These are phyloP conservation scores for Athelia psychrophila DNA, from an alignment of 1,284 basidiomycete genomes.

Conservation along the genomic window DNA sequence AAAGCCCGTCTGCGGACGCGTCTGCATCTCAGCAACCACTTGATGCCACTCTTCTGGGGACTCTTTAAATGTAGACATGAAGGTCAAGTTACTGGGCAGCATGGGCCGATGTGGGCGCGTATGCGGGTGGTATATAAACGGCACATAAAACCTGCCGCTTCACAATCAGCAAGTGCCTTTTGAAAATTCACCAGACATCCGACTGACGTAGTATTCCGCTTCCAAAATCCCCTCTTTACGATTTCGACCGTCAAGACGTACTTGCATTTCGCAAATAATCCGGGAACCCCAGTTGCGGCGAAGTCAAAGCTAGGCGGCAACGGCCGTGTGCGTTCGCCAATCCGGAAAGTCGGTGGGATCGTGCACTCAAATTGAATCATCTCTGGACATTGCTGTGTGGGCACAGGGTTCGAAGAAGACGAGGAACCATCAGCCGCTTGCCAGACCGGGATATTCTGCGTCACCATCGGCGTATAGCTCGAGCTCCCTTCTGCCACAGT, in stretches of 20 bases:
- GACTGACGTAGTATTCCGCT: constrained; percentile 25
- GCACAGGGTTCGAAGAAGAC: no score
- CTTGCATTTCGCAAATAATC: constrained; percentile 28
- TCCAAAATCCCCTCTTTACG: constrained; percentile 22
- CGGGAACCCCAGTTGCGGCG: constrained; percentile 30
- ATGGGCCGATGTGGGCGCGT: constrained; percentile 31
- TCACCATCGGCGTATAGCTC: constrained; percentile 22
- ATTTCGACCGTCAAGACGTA: constrained; percentile 37
- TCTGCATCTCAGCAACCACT: constrained; percentile 29
- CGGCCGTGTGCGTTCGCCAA: constrained; percentile 24
- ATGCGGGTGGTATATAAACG: constrained; percentile 27
- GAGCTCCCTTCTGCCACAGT: constrained; percentile 33
- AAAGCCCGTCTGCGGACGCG: constrained; percentile 20
- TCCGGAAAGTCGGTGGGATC: constrained; percentile 33
- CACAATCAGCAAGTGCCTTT: constrained; percentile 6
- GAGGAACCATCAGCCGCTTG: constrained; percentile 6
- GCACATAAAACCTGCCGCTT: constrained; percentile 20
- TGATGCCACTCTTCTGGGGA: constrained; percentile 47
- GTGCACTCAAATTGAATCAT: constrained; percentile 37
- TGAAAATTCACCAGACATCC: constrained; percentile 12
- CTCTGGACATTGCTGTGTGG: constrained; percentile 27
- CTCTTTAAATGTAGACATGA: constrained; percentile 40
- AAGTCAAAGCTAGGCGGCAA: constrained; percentile 41
- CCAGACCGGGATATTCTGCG: constrained; percentile 30
- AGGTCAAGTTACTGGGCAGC: constrained; percentile 17